Conservation (phyloP, 2,329 filamentous ascomycete species). For the Cercospora sp. region DNA sequence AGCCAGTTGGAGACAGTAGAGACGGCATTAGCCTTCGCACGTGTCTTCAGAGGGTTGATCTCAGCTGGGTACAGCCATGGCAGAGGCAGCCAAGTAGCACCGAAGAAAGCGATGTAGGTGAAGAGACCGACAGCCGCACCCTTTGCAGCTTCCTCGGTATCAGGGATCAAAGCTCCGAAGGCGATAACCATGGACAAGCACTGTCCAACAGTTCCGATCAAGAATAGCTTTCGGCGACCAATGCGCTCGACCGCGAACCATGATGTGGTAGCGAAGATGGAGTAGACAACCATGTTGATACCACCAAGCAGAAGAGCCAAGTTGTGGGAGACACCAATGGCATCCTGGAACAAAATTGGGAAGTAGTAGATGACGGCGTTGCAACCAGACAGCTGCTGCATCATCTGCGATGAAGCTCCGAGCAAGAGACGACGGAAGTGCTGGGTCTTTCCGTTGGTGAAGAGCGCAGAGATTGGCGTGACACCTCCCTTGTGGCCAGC, state of each 20-base stretch:
- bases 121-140: slow-evolving; percentile 64
- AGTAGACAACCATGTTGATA: slow-evolving; percentile 57
- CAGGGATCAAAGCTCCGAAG: slow-evolving; percentile 46
- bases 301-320: slow-evolving; percentile 49
- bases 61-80: slow-evolving; percentile 39
- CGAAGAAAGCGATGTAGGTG: slow-evolving; percentile 69
- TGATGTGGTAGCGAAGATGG: slow-evolving; percentile 58
- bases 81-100: slow-evolving; percentile 52
- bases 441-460: slow-evolving; percentile 65
- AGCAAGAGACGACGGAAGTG: slow-evolving; percentile 66
- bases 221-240: slow-evolving; percentile 50
- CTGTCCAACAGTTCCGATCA: slow-evolving; percentile 53
- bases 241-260: slow-evolving; percentile 67
- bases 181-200: slow-evolving; percentile 55
- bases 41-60: slow-evolving; percentile 51
- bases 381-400: slow-evolving; percentile 62
- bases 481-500: slow-evolving; percentile 41
- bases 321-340: slow-evolving; percentile 52
- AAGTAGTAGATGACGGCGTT: slow-evolving; percentile 50
- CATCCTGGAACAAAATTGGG: slow-evolving; percentile 46
- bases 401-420: slow-evolving; percentile 60
- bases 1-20: slow-evolving; percentile 53
- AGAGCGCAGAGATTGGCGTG: slow-evolving; percentile 54
- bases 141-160: slow-evolving; percentile 41
- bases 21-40: slow-evolving; percentile 56